These are phyloP conservation scores for Eutrema japonicum DNA, from an alignment of 345 rosid genomes.

Conservation along the genomic window DNA sequence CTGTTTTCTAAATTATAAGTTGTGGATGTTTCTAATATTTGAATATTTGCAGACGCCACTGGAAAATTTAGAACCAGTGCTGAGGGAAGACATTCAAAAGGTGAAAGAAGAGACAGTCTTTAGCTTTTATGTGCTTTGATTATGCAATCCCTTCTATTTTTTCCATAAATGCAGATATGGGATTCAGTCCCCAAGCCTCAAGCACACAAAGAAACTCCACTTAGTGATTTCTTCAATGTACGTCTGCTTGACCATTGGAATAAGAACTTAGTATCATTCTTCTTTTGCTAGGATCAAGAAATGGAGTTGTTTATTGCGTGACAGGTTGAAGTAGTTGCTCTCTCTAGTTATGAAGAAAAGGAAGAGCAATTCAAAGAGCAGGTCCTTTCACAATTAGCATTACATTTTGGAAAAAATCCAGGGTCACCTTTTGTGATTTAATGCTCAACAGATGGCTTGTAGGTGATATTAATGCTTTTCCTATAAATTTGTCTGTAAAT, in stretches of 20 bases:
- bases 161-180: conserved; percentile 78
- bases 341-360: conserved; percentile 96
- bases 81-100: conserved; percentile 98
- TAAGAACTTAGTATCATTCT: conserved; percentile 30
- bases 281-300: conserved; percentile 18
- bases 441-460: conserved; percentile 22
- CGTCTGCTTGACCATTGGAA: conserved; percentile 31
- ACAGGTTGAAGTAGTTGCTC: conserved; percentile 98
- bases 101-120: conserved; percentile 41
- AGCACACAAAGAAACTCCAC: conserved; percentile 88
- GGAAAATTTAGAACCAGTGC: conserved; percentile 90
- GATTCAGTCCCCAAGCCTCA: conserved; percentile 93
- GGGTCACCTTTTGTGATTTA: conserved; percentile 23
- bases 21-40: conserved; percentile 32
- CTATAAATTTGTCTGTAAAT: conserved; percentile 30
- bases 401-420: conserved; percentile 28
- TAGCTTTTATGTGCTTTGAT: conserved; percentile 35
- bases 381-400: conserved; percentile 51
- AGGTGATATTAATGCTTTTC: conserved; percentile 11
- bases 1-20: conserved; percentile 18
- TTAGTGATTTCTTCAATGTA: conserved; percentile 98
- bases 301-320: conserved; percentile 30
- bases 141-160: conserved; percentile 27
- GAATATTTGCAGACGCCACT: conserved; percentile 77
- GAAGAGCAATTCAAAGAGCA: conserved; percentile 97